These are phyloP conservation scores for Fusarium camptoceras DNA, from an alignment of 2,329 filamentous ascomycete genomes.

Conservation along the genomic window DNA sequence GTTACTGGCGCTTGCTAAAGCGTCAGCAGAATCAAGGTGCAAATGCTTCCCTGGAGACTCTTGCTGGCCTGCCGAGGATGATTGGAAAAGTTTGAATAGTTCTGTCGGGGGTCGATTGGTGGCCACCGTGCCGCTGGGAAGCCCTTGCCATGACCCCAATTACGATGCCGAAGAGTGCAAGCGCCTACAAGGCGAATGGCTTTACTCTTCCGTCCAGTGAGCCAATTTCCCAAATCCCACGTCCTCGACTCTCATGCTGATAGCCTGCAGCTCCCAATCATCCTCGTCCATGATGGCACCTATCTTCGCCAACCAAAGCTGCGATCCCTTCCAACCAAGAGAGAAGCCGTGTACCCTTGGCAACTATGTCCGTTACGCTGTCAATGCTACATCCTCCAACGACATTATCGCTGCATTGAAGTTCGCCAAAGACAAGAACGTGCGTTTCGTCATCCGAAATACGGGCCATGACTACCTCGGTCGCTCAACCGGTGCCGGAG, in stretches of 20 bases:
- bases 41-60: conserved; percentile 56
- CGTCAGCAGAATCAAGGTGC: neutral
- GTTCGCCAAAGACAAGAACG: conserved; percentile 51
- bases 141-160: conserved; percentile 60
- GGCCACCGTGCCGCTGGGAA: conserved; percentile 61
- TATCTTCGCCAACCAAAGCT: conserved; percentile 54
- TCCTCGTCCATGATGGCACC: conserved; percentile 51
- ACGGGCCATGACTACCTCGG: conserved; percentile 68
- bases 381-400: conserved; percentile 47
- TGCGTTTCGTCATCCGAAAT: conserved; percentile 63
- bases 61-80: conserved; percentile 61
- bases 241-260: rapidly evolving
- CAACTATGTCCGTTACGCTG: conserved; percentile 57
- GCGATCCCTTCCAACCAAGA: conserved; percentile 51
- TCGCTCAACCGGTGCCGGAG: conserved; percentile 65
- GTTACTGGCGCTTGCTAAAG: neutral
- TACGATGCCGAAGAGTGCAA: conserved; percentile 61
- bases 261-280: conserved; percentile 23
- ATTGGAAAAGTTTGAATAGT: conserved; percentile 62
- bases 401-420: conserved; percentile 50
- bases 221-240: neutral
- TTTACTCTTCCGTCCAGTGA: conserved; percentile 58
- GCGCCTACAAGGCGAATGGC: conserved; percentile 58
- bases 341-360: conserved; percentile 56
- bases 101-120: conserved; percentile 63